These are phyloP conservation scores for Hygrophoropsis aurantiaca DNA, from an alignment of 768 basidiomycete species.

Conservation along the genomic window DNA sequence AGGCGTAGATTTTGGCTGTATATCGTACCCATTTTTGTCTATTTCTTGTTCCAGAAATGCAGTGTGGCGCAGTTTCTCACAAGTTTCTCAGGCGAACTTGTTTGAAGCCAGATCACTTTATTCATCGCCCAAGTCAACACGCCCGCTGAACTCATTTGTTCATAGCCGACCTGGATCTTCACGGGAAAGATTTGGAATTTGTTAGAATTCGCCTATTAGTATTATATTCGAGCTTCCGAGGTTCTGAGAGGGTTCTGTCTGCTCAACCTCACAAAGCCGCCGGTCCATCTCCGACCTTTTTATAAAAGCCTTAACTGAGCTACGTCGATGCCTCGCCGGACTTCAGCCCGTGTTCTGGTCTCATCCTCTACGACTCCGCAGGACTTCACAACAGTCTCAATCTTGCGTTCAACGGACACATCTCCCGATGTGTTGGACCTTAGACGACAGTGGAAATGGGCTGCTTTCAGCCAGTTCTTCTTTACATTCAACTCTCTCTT, in stretches of 20 bases:
- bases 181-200: slow-evolving; percentile 2
- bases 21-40: no score
- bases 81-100: slow-evolving; percentile 13
- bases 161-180: slow-evolving; percentile 11
- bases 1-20: slow-evolving; percentile 15
- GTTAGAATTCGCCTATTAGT: no score
- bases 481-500: slow-evolving; percentile 79
- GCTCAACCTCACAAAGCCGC: slow-evolving; percentile 18
- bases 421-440: slow-evolving; percentile 51
- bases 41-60: no score
- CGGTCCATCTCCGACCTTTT: slow-evolving; percentile 37
- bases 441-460: slow-evolving; percentile 89
- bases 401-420: slow-evolving; percentile 23
- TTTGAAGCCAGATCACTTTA: slow-evolving; percentile 1
- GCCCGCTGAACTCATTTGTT: slow-evolving; percentile 12
- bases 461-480: slow-evolving; percentile 88
- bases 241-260: neutral
- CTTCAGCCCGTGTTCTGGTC: slow-evolving; percentile 38
- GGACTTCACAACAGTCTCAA: slow-evolving; percentile 22
- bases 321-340: slow-evolving; percentile 59
- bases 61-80: no score
- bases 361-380: slow-evolving; percentile 29
- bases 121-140: slow-evolving; percentile 6
- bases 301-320: slow-evolving; percentile 33
- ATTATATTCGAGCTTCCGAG: no score